Evolutionary conservation across 352 stramenopile genomes (phyloP), one percentile per base, ranked within the genome.

Genomic region (Thalassiosira livingstoniorum): DNA sequence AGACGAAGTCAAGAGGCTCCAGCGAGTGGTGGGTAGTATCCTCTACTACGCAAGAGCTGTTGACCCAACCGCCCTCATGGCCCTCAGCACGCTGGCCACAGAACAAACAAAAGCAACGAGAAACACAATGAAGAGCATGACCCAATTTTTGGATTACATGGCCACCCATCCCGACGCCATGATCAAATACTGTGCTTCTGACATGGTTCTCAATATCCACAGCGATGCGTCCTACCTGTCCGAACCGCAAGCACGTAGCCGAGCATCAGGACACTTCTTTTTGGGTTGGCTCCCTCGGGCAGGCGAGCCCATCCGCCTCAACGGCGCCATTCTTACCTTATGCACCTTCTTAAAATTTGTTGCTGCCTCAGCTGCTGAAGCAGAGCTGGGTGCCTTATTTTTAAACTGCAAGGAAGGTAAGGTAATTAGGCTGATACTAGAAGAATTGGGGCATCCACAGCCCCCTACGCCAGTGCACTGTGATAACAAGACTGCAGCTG

Each of bases 1-100:
- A 31, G 15, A 58, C 7, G 39, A 35, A 15, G 21, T 61, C 13
- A 29, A 7, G 4, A 15, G 25, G 13, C 10, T 69, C 18, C 61
- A 69, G 34, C 61, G 57, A 69, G 23, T 69, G 3, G 37, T 69
- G 18, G 61, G 61, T 34, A 47, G 61, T 18, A 5, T 39, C 1
- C 34, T 69, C 21, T 69, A 69, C 37, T 69, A 58, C 27, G 47
- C 11, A 23, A 7, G 47, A 58, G 47, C 47, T 5, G 47, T 58
- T 15, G 47, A 58, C 47, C 21, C 27, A 5, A 58, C 47, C 21
- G 27, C 27, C 47, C 47, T 58, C 5, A 58, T 27, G 5, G 47
- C 47, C 47, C 47, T 58, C n/a, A 58, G n/a, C n/a, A 4, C 11
- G 11, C 21, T 58, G 11, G 47, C 11, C 11, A 27, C 5, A 7